phyloP scores from a whole-genome alignment of 768 basidiomycete genomes.

The Pholiota conissans region DNA sequence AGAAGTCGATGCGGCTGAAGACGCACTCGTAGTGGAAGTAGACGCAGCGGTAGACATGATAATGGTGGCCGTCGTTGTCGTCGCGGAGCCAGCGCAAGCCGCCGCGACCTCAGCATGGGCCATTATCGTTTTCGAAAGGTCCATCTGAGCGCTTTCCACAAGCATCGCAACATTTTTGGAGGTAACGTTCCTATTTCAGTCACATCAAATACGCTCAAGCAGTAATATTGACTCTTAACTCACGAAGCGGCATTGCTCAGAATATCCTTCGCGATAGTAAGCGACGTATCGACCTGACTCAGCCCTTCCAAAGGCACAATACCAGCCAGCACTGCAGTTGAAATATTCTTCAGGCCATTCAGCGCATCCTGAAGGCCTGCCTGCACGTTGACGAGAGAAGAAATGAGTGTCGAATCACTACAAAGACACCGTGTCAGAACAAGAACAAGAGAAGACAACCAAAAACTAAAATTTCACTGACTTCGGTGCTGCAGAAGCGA shows the following conservation, averaged over 20 bases:
- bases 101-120: neutral
- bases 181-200: neutral
- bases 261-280: constrained; percentile 7
- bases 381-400: constrained; percentile 5
- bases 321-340: constrained; percentile 5
- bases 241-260: constrained; percentile 1
- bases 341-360: constrained; percentile 7
- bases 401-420: constrained; percentile 8
- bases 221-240: neutral
- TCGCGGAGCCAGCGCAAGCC: neutral
- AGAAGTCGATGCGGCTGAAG: too few species aligned
- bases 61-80: neutral
- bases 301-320: constrained; percentile 1
- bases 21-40: too few species aligned
- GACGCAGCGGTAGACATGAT: neutral
- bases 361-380: constrained; percentile 8
- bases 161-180: neutral
- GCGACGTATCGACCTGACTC: constrained; percentile 5
- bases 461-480: neutral
- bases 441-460: too few species aligned
- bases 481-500: neutral
- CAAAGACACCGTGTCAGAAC: neutral
- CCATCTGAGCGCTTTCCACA: neutral
- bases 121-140: neutral
- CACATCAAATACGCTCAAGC: neutral